Conservation (phyloP, 441 rosid genomes). For the Jatropha podagrica region DNA sequence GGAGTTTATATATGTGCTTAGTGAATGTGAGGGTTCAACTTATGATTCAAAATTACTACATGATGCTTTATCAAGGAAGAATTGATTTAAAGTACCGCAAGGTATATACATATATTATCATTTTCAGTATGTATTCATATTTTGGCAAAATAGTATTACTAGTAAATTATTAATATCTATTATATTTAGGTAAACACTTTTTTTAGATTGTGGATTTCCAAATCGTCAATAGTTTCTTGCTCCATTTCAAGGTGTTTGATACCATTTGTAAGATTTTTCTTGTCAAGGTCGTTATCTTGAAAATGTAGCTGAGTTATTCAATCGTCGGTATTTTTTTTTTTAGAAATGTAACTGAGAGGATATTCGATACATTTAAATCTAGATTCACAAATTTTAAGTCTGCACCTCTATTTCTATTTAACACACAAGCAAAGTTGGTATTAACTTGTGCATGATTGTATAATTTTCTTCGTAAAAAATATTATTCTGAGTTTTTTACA, state of each 20-base stretch:
- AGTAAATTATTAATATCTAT: not conserved
- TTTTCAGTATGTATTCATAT: no score
- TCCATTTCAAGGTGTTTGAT: not conserved
- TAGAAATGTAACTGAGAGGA: not conserved
- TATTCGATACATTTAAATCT: not conserved
- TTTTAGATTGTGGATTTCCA: not conserved
- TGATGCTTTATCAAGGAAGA: not conserved
- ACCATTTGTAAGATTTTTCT: not conserved
- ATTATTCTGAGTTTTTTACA: not conserved
- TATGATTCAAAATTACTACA: not conserved
- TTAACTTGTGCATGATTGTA: not conserved
- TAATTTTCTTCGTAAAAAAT: not conserved
- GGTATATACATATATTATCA: no score
- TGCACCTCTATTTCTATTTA: not conserved
- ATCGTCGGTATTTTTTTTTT: not conserved
- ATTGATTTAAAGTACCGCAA: not conserved
- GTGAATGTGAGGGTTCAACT: not conserved
- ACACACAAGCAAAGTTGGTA: not conserved
- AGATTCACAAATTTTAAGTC: not conserved
- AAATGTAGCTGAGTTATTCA: not conserved
- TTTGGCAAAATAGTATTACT: no score
- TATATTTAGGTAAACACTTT: not conserved
- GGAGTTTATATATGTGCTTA: not conserved
- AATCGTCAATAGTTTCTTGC: not conserved
- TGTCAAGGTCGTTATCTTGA: not conserved